phyloP scores from a whole-genome alignment of 345 rosid species.

The Murraya paniculata region DNA sequence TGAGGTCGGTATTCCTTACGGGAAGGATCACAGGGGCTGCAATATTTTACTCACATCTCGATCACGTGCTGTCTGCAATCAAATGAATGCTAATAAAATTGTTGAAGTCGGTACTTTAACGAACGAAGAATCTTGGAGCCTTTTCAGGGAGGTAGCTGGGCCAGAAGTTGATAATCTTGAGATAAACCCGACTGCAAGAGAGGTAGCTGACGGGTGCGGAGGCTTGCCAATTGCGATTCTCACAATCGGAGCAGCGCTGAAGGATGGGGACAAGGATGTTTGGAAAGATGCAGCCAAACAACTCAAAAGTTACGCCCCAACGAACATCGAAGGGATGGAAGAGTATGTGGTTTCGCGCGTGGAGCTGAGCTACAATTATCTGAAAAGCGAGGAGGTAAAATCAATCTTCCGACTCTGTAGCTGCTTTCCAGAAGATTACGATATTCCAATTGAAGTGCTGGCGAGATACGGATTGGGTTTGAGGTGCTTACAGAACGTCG shows the following conservation, averaged over 20 bases:
- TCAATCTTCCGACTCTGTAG: slow-evolving; percentile 1
- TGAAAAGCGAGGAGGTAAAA: background rate
- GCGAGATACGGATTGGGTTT: background rate
- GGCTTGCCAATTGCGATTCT: slow-evolving; percentile 17
- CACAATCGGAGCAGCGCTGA: slow-evolving; percentile 6
- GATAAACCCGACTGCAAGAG: background rate
- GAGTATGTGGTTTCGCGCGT: background rate
- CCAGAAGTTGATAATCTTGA: background rate
- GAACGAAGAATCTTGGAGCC: background rate
- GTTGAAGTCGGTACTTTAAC: background rate
- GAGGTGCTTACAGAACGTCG: background rate
- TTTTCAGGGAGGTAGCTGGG: background rate
- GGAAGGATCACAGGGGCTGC: background rate
- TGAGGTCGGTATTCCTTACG: background rate
- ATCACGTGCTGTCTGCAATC: background rate
- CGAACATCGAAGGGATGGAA: background rate
- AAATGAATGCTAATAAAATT: background rate
- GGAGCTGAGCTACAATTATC: background rate
- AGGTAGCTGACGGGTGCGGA: background rate
- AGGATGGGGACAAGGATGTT: background rate
- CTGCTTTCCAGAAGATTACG: slow-evolving; percentile 15
- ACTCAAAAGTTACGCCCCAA: background rate
- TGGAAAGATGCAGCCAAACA: background rate
- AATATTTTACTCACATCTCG: slow-evolving; percentile 1
- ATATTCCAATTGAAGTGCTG: slow-evolving; percentile 6